Evolutionary conservation across 768 basidiomycete genomes (phyloP).

Genomic region (Udeniomyces megalosporus): DNA sequence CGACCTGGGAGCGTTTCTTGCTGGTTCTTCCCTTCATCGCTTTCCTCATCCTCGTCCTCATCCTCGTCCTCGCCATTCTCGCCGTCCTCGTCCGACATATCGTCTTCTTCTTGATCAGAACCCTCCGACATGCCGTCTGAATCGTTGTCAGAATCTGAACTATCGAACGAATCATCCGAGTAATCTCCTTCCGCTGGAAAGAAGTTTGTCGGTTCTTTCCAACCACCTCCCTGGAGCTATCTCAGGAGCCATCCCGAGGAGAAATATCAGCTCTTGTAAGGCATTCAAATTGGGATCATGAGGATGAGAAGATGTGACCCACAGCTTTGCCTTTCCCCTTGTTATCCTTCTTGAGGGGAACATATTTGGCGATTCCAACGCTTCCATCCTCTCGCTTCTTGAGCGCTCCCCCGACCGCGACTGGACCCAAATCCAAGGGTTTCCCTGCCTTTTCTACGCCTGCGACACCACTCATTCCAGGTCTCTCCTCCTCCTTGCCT

Average conservation of each 20-base stretch:
- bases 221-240: conserved; percentile 22
- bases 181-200: conserved; percentile 13
- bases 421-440: neutral
- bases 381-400: conserved; percentile 7
- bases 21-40: conserved; percentile 20
- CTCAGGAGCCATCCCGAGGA: too few relatives aligned
- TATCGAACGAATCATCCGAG: conserved; percentile 51
- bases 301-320: neutral
- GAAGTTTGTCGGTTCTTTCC: conserved; percentile 28
- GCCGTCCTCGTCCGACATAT: conserved; percentile 19
- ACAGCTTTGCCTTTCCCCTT: conserved; percentile 10
- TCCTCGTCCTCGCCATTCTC: conserved; percentile 17
- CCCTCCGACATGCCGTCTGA: conserved; percentile 16
- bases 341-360: conserved; percentile 4
- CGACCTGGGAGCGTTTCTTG: conserved; percentile 1
- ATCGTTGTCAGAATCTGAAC: conserved; percentile 60
- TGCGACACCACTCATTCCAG: conserved; percentile 2
- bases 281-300: neutral
- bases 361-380: neutral
- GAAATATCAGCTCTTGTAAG: conserved; percentile 21
- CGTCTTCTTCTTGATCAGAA: conserved; percentile 8
- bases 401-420: conserved; percentile 13
- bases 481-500: conserved; percentile 9
- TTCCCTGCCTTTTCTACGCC: neutral
- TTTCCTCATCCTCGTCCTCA: conserved; percentile 14